Base-by-base conservation (phyloP, 75 land plant species). In the Selaginella tamariscina region DNA sequence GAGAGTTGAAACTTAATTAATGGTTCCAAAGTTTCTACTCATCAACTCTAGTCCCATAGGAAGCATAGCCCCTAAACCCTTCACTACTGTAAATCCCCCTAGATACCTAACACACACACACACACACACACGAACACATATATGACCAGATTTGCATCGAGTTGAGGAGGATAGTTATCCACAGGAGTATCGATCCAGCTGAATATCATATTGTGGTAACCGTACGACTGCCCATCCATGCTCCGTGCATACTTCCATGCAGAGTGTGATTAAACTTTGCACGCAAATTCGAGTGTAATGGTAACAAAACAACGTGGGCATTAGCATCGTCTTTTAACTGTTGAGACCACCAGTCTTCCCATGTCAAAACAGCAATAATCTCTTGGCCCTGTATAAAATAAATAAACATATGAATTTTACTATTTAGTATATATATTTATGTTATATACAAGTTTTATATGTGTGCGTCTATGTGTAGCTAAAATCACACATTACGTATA, bases 171-270 rank as follows among this genome's bases (percentile, higher is more conserved):
- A 68, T 85, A 94, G 70, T 94, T 94, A 24, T 75, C 88, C 27
- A 68, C 66, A 0, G 79, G 56, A 22, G 98, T 94, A 70, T 94
- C 98, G 55, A 94, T 94, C 98, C 98, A 94, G 79, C 91, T 85
- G 71, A 94, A 94, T 63, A 94, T 83, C 96, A 94, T 78, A 72
- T 94, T 94, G 64, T 94, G 98, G 55, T 94, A 94, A 65, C 98
- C 96, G 78, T 94, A 94, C 18, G 98, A 88, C 68, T 70, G 65
- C 2, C 88, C 91, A 31, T 65, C 73, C 96, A 90, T 90, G 77
- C 78, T 82, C 33, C 66, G 73, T 39, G 85, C 96, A 78, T 83
- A 90, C 33, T 74, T 85, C 98, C 96, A 94, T 31, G 98, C 98
- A 69, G 98, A 74, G 87, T 85, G 24, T 63, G 70, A 65, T 94